A percentile compares a stretch with the other conserved stretches of the same genome.
Evolutionary conservation across 2,329 filamentous ascomycete species (phyloP).

Genomic region (Monilinia aucupariae): DNA sequence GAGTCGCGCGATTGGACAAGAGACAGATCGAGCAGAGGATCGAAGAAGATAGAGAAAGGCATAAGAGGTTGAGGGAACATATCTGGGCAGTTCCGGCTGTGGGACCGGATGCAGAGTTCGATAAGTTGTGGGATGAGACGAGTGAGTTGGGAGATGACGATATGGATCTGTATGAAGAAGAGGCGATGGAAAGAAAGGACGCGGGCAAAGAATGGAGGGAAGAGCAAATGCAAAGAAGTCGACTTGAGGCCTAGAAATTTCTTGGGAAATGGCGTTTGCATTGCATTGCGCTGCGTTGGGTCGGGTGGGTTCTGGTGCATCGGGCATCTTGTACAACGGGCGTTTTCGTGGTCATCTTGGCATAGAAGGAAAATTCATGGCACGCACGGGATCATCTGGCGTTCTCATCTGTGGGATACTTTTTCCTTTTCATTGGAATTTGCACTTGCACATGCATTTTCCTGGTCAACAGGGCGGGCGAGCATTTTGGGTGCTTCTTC

Average conservation of each 20-base stretch:
- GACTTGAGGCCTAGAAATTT: neutral
- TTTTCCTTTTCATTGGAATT: neutral
- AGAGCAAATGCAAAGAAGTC: slow-evolving; percentile 21
- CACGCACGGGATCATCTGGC: neutral
- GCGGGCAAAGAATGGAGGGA: slow-evolving; percentile 29
- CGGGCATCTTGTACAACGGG: neutral
- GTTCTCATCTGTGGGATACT: neutral
- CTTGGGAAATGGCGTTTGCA: neutral
- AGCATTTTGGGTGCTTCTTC: neutral
- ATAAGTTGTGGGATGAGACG: slow-evolving; percentile 78
- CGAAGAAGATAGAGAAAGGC: slow-evolving; percentile 91
- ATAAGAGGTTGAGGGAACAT: slow-evolving; percentile 84
- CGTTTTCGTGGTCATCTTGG: neutral
- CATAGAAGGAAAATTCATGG: neutral
- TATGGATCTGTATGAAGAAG: slow-evolving; percentile 69
- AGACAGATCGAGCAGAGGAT: slow-evolving; percentile 91
- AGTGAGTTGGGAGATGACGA: slow-evolving; percentile 88
- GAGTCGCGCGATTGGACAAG: slow-evolving; percentile 59
- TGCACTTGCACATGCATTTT: no score
- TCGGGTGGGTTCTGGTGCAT: neutral
- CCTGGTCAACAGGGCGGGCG: no score
- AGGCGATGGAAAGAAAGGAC: slow-evolving; percentile 41
- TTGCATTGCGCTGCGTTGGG: neutral
- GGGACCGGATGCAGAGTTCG: slow-evolving; percentile 52
- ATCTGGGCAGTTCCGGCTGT: slow-evolving; percentile 81